Conservation (phyloP, 2,329 filamentous ascomycete species). For the Penicillium fuscoglaucum region DNA sequence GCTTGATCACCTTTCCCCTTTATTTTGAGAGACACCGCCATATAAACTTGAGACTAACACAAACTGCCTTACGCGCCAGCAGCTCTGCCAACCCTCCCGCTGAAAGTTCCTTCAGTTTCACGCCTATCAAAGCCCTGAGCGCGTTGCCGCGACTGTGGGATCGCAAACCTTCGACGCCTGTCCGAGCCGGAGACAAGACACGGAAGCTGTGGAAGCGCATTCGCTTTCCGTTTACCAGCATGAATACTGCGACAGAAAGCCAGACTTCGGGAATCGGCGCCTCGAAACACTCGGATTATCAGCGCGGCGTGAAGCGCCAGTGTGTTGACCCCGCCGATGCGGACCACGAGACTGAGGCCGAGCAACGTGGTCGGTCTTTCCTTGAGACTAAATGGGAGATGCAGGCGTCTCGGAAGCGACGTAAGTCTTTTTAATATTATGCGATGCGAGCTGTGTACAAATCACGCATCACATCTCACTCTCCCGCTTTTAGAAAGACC, state of each 20-base stretch:
- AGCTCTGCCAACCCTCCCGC: conserved; percentile 8
- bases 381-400: conserved; percentile 46
- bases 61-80: conserved; percentile 9
- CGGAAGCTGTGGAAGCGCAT: conserved; percentile 51
- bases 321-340: conserved; percentile 27
- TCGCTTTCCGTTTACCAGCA: conserved; percentile 37
- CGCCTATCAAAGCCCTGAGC: conserved; percentile 40
- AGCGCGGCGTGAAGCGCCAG: conserved; percentile 41
- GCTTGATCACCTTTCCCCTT: neutral
- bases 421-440: conserved; percentile 24
- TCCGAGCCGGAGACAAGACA: conserved; percentile 40
- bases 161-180: conserved; percentile 46
- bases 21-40: conserved; percentile 4
- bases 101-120: conserved; percentile 41
- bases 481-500: neutral
- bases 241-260: conserved; percentile 28
- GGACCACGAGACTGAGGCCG: conserved; percentile 12
- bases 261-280: conserved; percentile 38
- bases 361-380: conserved; percentile 36
- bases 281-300: conserved; percentile 27
- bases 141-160: conserved; percentile 46
- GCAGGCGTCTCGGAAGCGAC: conserved; percentile 32
- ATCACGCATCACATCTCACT: neutral
- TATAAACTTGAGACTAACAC: conserved; percentile 14
- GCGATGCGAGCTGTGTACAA: neutral